phyloP scores from a whole-genome alignment of 129 eudicot species.

The Escallonia rubra region DNA sequence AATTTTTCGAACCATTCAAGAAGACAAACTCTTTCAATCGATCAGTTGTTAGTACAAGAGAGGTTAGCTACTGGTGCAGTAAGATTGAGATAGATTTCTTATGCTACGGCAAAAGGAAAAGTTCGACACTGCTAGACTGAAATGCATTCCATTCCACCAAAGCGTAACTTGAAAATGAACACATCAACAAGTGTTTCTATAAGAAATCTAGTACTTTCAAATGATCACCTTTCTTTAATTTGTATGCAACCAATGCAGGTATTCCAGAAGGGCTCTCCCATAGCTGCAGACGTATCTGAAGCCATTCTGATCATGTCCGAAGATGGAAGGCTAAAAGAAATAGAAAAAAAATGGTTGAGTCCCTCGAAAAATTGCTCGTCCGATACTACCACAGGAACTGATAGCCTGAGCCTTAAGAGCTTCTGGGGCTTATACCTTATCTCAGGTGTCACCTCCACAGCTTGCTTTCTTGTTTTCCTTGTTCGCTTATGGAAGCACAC shows the following conservation, averaged over 20 bases:
- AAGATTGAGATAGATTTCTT: too few relatives aligned
- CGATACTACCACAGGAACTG: conserved; percentile 17
- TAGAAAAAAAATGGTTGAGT: conserved; percentile 35
- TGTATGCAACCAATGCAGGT: conserved; percentile 19
- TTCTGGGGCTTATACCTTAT: conserved; percentile 57
- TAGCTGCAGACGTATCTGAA: conserved; percentile 40
- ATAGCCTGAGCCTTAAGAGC: conserved; percentile 31
- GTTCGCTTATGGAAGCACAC: background rate
- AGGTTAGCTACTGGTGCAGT: too few relatives aligned
- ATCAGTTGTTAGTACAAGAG: background rate
- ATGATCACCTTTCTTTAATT: too few relatives aligned
- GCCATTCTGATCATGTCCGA: conserved; percentile 44
- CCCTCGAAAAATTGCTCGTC: conserved; percentile 21
- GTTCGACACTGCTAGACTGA: too few relatives aligned
- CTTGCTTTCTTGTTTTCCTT: conserved; percentile 32
- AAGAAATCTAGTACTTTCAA: too few relatives aligned
- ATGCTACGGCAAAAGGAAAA: too few relatives aligned
- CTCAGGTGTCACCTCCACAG: conserved; percentile 36
- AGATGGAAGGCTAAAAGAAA: conserved; percentile 22
- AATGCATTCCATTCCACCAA: too few relatives aligned
- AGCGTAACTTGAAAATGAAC: too few relatives aligned
- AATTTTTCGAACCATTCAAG: too few relatives aligned
- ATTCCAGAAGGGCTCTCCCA: conserved; percentile 53
- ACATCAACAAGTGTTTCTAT: too few relatives aligned
- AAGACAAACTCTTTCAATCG: too few relatives aligned